Conservation (phyloP, 2,329 filamentous ascomycete genomes). For the Penicillium sp. region DNA sequence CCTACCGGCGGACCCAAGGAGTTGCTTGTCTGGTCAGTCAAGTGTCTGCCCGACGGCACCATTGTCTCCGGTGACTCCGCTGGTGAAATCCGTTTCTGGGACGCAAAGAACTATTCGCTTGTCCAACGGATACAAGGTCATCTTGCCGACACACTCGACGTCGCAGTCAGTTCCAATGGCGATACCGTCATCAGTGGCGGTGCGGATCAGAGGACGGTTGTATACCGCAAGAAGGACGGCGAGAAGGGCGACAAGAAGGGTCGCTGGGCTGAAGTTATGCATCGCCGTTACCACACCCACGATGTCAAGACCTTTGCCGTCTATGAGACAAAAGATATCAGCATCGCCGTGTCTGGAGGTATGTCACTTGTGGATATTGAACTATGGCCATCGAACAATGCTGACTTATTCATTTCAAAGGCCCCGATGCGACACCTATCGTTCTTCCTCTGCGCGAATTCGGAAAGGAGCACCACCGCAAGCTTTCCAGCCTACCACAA, state of each 20-base stretch:
- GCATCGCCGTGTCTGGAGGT: conserved; percentile 90
- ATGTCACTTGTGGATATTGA: conserved; percentile 32
- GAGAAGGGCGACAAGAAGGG: conserved; percentile 55
- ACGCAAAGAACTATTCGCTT: conserved; percentile 87
- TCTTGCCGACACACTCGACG: conserved; percentile 83
- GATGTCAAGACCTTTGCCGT: conserved; percentile 94
- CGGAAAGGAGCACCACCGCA: conserved; percentile 77
- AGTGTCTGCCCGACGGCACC: conserved; percentile 80
- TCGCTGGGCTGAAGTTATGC: conserved; percentile 83
- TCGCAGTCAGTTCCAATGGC: conserved; percentile 81
- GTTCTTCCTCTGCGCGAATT: conserved; percentile 78
- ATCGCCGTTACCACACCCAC: conserved; percentile 84
- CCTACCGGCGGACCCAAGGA: conserved; percentile 76
- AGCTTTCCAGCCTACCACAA: conserved; percentile 82
- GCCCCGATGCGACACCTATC: conserved; percentile 81
- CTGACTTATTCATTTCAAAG: conserved; percentile 50
- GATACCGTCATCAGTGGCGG: conserved; percentile 83
- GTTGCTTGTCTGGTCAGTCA: conserved; percentile 90
- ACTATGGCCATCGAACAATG: conserved; percentile 8
- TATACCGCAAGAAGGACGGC: conserved; percentile 67
- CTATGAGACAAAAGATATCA: conserved; percentile 81
- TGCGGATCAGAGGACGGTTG: conserved; percentile 83
- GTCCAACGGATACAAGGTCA: conserved; percentile 84
- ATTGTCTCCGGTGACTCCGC: conserved; percentile 95
- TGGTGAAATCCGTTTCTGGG: conserved; percentile 90